Conservation (phyloP, 2,329 filamentous ascomycete genomes). For the Drechslerella coelobrocha region DNA sequence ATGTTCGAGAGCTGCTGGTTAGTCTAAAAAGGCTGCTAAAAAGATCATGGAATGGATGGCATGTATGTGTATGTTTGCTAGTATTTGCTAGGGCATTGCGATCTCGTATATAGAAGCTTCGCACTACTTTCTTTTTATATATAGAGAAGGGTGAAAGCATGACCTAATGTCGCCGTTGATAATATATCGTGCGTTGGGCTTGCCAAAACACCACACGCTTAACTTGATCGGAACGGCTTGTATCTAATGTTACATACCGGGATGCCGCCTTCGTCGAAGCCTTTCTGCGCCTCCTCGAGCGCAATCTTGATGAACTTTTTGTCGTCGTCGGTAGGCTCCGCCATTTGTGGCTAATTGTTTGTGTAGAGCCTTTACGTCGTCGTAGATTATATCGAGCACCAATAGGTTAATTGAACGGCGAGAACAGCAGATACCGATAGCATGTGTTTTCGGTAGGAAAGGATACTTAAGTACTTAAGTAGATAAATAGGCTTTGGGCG, state of each 20-base stretch:
- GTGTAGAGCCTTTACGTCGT: neutral
- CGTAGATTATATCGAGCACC: no score
- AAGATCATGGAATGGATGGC: no score
- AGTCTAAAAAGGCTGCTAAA: no score
- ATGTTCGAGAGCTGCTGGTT: neutral
- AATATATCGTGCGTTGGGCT: neutral
- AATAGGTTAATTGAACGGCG: no score
- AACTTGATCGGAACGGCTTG: neutral
- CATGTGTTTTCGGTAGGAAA: no score
- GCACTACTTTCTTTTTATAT: no score
- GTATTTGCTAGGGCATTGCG: neutral
- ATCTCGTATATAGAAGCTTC: no score
- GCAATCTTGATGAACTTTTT: slow-evolving; percentile 57
- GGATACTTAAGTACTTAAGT: no score
- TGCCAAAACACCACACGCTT: slow-evolving; percentile 6
- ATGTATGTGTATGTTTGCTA: neutral
- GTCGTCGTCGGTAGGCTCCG: slow-evolving; percentile 21
- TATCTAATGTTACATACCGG: slow-evolving; percentile 59
- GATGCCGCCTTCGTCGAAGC: slow-evolving; percentile 62
- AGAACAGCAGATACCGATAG: no score
- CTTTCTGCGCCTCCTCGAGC: slow-evolving; percentile 61
- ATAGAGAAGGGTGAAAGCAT: no score
- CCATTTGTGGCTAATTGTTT: neutral
- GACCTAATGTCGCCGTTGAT: neutral
- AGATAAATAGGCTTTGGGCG: no score